These are phyloP conservation scores for Trichocomaceae sp. DNA, from an alignment of 2,329 filamentous ascomycete species.

Conservation along the genomic window DNA sequence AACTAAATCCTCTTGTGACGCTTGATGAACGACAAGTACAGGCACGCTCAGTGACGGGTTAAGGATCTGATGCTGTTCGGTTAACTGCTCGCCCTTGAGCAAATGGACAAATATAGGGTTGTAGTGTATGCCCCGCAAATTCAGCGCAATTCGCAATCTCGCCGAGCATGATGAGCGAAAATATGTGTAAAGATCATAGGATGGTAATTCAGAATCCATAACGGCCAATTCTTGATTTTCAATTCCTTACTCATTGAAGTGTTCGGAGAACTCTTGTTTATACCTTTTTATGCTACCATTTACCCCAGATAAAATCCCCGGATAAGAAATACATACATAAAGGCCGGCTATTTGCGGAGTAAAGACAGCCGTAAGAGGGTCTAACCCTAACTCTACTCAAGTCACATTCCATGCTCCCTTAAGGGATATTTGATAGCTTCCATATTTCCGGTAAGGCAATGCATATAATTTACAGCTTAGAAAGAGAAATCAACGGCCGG, in stretches of 20 bases:
- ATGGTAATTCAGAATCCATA: slow-evolving; percentile 6
- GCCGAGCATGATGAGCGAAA: slow-evolving; percentile 59
- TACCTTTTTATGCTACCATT: too few relatives aligned
- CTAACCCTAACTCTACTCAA: too few relatives aligned
- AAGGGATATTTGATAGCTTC: too few relatives aligned
- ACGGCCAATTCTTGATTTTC: neutral
- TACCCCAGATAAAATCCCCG: neutral
- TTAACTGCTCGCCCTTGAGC: slow-evolving; percentile 48
- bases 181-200: slow-evolving; percentile 43
- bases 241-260: neutral
- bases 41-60: slow-evolving; percentile 54
- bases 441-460: too few relatives aligned
- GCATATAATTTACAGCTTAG: neutral
- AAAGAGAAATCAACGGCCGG: slow-evolving; percentile 31
- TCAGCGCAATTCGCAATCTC: slow-evolving; percentile 54
- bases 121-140: slow-evolving; percentile 49
- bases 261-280: neutral
- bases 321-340: too few relatives aligned
- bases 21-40: slow-evolving; percentile 39
- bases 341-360: neutral
- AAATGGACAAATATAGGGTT: slow-evolving; percentile 48
- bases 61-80: slow-evolving; percentile 38
- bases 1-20: slow-evolving; percentile 24
- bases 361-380: too few relatives aligned
- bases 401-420: too few relatives aligned